Conservation (phyloP, 2,329 filamentous ascomycete genomes). For the Monilinia polystroma region DNA sequence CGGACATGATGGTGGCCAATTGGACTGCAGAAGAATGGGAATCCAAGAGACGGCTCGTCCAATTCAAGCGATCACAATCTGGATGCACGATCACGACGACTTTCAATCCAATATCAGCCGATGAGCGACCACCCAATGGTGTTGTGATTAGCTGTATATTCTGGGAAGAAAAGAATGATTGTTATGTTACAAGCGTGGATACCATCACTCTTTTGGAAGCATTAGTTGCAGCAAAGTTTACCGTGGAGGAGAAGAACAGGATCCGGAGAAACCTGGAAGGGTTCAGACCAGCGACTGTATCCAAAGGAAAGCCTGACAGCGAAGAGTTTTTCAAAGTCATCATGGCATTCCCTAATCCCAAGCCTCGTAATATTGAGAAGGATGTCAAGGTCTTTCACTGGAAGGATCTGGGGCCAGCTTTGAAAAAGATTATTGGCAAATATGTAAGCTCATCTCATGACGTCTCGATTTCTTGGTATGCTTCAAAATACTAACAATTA, state of each 20-base stretch:
- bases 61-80: constrained; percentile 79
- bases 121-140: constrained; percentile 77
- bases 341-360: constrained; percentile 94
- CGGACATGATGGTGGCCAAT: constrained; percentile 70
- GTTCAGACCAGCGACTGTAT: constrained; percentile 88
- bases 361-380: constrained; percentile 97
- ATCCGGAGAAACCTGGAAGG: constrained; percentile 95
- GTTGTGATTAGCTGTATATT: constrained; percentile 97
- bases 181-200: constrained; percentile 93
- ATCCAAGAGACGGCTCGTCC: constrained; percentile 77
- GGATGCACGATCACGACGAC: constrained; percentile 78
- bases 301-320: constrained; percentile 86
- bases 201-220: constrained; percentile 94
- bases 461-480: background rate
- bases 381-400: constrained; percentile 98
- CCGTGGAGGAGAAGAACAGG: constrained; percentile 96
- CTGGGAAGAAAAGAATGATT: constrained; percentile 90
- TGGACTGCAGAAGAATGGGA: constrained; percentile 84
- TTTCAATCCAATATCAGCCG: constrained; percentile 75
- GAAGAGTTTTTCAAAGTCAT: constrained; percentile 99
- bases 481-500: constrained; percentile 25
- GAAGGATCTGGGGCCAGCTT: constrained; percentile 80
- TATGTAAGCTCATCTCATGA: constrained; percentile 51
- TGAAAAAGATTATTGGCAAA: constrained; percentile 99
- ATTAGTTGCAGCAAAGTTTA: constrained; percentile 81